Evolutionary conservation across 116 monocot species (phyloP).

Genomic region (Posidonia oceanica): DNA sequence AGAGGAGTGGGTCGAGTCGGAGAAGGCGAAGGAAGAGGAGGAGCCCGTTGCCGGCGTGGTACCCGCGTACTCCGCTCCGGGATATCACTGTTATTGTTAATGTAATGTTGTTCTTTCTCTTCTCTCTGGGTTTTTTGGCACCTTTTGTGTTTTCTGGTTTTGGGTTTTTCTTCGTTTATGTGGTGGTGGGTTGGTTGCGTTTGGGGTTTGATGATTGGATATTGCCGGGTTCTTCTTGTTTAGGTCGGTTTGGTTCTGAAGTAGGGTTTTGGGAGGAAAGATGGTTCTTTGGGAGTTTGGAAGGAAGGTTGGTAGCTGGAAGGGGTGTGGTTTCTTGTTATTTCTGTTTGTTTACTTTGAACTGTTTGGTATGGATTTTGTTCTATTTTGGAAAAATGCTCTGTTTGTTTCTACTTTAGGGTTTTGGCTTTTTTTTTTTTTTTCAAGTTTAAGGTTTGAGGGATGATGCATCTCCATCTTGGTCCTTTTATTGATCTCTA

Average conservation of each 20-base stretch:
- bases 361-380: too few relatives aligned
- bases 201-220: too few relatives aligned
- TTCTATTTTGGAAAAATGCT: too few relatives aligned
- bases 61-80: slow-evolving; percentile 61
- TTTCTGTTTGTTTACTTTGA: too few relatives aligned
- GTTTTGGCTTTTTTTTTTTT: background rate
- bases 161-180: too few relatives aligned
- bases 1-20: background rate
- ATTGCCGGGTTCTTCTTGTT: too few relatives aligned
- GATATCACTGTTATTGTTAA: slow-evolving; percentile 51
- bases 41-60: slow-evolving; percentile 65
- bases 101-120: slow-evolving; percentile 12
- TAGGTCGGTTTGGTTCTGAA: too few relatives aligned
- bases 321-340: background rate
- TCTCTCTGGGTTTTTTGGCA: background rate
- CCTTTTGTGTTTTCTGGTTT: background rate
- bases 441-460: too few relatives aligned
- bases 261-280: background rate
- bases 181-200: too few relatives aligned
- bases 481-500: too few relatives aligned
- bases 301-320: background rate
- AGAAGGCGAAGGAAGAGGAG: slow-evolving; percentile 7
- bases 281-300: background rate
- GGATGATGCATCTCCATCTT: too few relatives aligned
- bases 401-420: background rate